Base-by-base conservation (phyloP, 2,329 filamentous ascomycete genomes). In the Colletotrichum australisinense region DNA sequence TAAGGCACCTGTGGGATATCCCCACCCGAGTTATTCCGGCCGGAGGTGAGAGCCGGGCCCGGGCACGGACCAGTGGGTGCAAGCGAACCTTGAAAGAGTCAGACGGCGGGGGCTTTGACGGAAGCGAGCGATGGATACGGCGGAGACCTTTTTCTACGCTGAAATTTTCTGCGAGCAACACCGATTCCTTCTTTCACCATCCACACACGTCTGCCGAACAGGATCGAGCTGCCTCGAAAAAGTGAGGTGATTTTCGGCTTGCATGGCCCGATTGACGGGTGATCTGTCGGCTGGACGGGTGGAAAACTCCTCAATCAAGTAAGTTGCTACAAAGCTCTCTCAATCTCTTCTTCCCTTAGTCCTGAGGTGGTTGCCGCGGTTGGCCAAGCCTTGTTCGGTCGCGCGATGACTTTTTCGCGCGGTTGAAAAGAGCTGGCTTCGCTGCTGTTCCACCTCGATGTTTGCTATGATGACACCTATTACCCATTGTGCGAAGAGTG, bases 381-480 rank as follows among this genome's bases (percentile, higher is more conserved):
- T 67, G 42, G 52, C 49, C 24, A 46, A 52, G 24, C 6, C 46
- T 9, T 66, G 35, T 46, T 19, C 16, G 14, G 4, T 57, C 12
- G 42, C 49, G 70, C 70, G 35, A 64, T 38, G 38, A 30, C 30
- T 62, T 11, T 3, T 12, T 66, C 16, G 60, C 59, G 42, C 14
- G 4, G 6, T 42, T 14, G 22, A 56, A 19, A 53, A 38, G 2
- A 19, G 22, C 74, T 67, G 72, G 71, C 69, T 71, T 67, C 75
- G 75, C 75, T 75, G 69, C 74, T 69, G 56, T 69, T 70, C 76
- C 69, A 63, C 76, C 72, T 74, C 63, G 67, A 72, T 69, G 55
- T 63, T 74, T 84, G 78, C 79, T 67, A 81, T 92, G 91, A 93
- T 93, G 91, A 93, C 88, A 89, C 84, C 83, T 77, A 82, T 64